These are phyloP conservation scores for Kwoniella dendrophila DNA, from an alignment of 768 basidiomycete genomes.

Conservation along the genomic window DNA sequence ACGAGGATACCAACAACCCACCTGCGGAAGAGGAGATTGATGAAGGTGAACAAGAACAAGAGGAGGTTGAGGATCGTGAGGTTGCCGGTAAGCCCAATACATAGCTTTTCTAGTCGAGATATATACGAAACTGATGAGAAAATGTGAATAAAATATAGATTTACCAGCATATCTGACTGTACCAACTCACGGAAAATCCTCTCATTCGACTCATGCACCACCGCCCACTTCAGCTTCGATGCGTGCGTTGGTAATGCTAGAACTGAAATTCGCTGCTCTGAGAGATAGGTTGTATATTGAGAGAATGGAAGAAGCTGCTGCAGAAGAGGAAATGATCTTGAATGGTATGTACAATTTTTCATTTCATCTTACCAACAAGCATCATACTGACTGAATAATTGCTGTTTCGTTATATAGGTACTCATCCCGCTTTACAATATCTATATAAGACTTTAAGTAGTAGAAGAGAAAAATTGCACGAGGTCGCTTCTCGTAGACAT, in stretches of 20 bases:
- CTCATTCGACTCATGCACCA: slow-evolving; percentile 33
- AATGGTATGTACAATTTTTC: slow-evolving; percentile 62
- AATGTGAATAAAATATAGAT: slow-evolving; percentile 6
- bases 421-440: slow-evolving; percentile 83
- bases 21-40: neutral
- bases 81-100: slow-evolving; percentile 19
- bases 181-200: slow-evolving; percentile 59
- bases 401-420: slow-evolving; percentile 60
- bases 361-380: neutral
- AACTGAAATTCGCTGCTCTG: slow-evolving; percentile 86
- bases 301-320: slow-evolving; percentile 85
- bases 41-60: slow-evolving; percentile 6
- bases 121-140: no score
- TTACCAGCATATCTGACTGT: slow-evolving; percentile 57
- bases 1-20: no score
- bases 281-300: slow-evolving; percentile 88
- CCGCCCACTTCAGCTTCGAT: slow-evolving; percentile 68
- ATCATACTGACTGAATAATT: neutral
- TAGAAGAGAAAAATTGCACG: slow-evolving; percentile 77
- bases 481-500: slow-evolving; percentile 75
- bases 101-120: neutral
- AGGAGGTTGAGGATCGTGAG: slow-evolving; percentile 9
- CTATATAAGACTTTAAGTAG: slow-evolving; percentile 76
- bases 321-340: slow-evolving; percentile 79
- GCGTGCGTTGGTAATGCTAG: slow-evolving; percentile 82